Conservation (phyloP, 1,284 basidiomycete genomes). For the Porogramme epimiltina region DNA sequence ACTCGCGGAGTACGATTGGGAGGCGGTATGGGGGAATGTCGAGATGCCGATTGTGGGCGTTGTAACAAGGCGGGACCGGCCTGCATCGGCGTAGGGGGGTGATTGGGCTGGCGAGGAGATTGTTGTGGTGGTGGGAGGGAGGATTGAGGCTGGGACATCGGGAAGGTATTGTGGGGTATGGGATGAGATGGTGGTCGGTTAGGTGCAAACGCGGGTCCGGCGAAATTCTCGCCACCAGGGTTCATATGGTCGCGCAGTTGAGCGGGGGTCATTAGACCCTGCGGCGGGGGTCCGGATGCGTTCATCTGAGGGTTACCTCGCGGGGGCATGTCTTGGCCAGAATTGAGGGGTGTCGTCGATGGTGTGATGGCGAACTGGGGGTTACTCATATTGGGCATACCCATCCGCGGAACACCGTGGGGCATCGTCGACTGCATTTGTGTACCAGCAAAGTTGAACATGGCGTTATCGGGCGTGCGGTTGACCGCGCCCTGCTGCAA, state of each 20-base stretch:
- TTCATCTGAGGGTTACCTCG: slow-evolving; percentile 21
- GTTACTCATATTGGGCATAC: slow-evolving; percentile 32
- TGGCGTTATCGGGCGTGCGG: slow-evolving; percentile 44
- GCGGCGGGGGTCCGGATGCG: slow-evolving; percentile 7
- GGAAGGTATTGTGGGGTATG: slow-evolving; percentile 29
- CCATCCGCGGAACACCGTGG: slow-evolving; percentile 38
- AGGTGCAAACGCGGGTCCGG: slow-evolving; percentile 37
- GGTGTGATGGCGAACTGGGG: slow-evolving; percentile 43
- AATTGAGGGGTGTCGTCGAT: slow-evolving; percentile 45
- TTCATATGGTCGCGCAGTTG: slow-evolving; percentile 58
- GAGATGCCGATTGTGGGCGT: slow-evolving; percentile 26
- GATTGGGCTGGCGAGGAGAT: slow-evolving; percentile 44
- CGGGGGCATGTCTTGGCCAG: slow-evolving; percentile 42
- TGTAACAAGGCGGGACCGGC: slow-evolving; percentile 27
- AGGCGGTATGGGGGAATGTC: slow-evolving; percentile 26
- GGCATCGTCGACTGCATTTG: slow-evolving; percentile 42
- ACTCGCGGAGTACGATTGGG: slow-evolving; percentile 26
- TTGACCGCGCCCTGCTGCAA: slow-evolving; percentile 32
- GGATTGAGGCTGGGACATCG: slow-evolving; percentile 31
- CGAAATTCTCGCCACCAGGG: slow-evolving; percentile 32
- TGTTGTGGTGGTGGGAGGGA: slow-evolving; percentile 38
- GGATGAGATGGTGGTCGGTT: slow-evolving; percentile 51
- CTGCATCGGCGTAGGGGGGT: slow-evolving; percentile 28
- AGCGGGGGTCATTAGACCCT: slow-evolving; percentile 56
- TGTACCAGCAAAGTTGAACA: slow-evolving; percentile 45